These are phyloP conservation scores for Aspergillus egyptiacus DNA, from an alignment of 495 filamentous ascomycete genomes.

Conservation along the genomic window DNA sequence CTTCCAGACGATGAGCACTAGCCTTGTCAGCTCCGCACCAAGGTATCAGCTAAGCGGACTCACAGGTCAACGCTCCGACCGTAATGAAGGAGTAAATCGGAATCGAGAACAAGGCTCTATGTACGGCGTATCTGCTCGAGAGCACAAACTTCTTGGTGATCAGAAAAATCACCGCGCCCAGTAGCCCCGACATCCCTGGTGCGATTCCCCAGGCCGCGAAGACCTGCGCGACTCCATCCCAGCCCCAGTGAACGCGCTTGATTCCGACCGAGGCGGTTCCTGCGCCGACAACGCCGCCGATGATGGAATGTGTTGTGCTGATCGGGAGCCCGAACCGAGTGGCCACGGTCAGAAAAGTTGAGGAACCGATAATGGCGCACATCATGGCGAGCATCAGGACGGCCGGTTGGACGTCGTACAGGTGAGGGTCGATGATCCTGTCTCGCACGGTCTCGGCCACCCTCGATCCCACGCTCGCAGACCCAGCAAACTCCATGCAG, in stretches of 20 bases:
- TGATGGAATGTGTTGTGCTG: constrained; percentile 9
- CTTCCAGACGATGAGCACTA: constrained; percentile 12
- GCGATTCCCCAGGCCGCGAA: constrained; percentile 10
- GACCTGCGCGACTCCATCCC: constrained; percentile 8
- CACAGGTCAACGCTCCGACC: constrained; percentile 2
- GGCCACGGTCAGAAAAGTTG: constrained; percentile 5
- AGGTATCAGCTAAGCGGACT: not conserved
- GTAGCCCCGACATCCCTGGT: not conserved
- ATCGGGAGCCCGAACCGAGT: constrained; percentile 3
- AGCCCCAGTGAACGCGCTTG: constrained; percentile 7
- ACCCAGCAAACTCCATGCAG: constrained; percentile 10
- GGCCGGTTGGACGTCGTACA: constrained; percentile 3
- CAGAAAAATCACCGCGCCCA: constrained; percentile 4
- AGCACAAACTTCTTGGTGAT: constrained; percentile 5
- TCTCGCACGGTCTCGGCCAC: constrained; percentile 5
- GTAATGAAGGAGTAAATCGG: constrained; percentile 8
- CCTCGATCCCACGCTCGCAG: constrained; percentile 3
- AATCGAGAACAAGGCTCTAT: constrained; percentile 2
- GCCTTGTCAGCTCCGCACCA: not conserved
- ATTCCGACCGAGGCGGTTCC: constrained; percentile 6
- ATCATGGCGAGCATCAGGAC: constrained; percentile 11
- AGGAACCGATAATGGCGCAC: constrained; percentile 10
- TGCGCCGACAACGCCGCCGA: constrained; percentile 4
- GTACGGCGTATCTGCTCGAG: constrained; percentile 1
- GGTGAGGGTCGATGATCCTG: constrained; percentile 8